Conservation (phyloP, 164 flowering plant genomes). For the Houttuynia cordata region DNA sequence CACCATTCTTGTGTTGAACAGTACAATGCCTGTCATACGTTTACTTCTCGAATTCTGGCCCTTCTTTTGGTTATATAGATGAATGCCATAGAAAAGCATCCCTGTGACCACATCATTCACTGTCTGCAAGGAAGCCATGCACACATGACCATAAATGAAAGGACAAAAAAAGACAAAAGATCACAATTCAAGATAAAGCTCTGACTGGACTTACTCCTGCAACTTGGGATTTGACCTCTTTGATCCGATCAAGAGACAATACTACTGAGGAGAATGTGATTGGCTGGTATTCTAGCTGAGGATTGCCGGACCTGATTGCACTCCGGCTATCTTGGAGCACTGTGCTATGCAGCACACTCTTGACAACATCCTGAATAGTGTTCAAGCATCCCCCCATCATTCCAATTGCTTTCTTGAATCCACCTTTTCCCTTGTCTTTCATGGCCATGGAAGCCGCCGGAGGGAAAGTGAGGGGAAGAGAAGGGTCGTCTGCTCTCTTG, state of each 20-base stretch:
- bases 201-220: constrained; percentile 34
- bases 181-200: too few species aligned
- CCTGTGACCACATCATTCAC: constrained; percentile 48
- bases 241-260: constrained; percentile 35
- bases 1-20: constrained; percentile 46
- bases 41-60: constrained; percentile 7
- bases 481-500: constrained; percentile 39
- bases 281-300: constrained; percentile 23
- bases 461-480: constrained; percentile 38
- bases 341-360: constrained; percentile 28
- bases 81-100: constrained; percentile 29
- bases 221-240: constrained; percentile 31
- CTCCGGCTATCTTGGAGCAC: constrained; percentile 27
- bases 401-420: background rate
- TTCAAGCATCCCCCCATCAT: constrained; percentile 1
- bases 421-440: background rate
- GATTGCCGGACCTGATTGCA: constrained; percentile 28
- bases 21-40: constrained; percentile 32
- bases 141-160: too few species aligned
- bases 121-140: constrained; percentile 19
- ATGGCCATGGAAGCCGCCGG: background rate
- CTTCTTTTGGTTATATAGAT: constrained; percentile 37
- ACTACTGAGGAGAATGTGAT: constrained; percentile 18
- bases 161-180: too few species aligned
- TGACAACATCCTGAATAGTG: constrained; percentile 24